Percentiles rank a stretch among this genome's conserved stretches.
These are phyloP conservation scores for Actinomortierella ambigua DNA, from an alignment of 371 early-diverging fungal genomes.

Conservation along the genomic window DNA sequence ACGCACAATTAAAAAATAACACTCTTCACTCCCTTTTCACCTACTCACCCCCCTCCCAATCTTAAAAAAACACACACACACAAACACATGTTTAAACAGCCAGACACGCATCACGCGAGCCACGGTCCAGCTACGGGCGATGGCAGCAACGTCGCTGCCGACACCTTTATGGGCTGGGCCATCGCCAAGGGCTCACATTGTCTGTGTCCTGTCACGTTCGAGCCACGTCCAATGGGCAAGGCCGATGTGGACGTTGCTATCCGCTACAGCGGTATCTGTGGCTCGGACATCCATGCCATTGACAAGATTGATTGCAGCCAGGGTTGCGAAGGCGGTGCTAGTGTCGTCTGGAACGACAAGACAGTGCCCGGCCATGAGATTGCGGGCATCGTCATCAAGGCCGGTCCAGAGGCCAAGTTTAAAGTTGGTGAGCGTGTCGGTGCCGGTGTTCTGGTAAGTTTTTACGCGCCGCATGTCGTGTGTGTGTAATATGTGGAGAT, in stretches of 20 bases:
- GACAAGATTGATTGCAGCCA: conserved; percentile 7
- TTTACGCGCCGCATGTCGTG: too few relatives aligned
- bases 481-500: too few relatives aligned
- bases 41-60: conserved; percentile 22
- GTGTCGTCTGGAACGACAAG: too few relatives aligned
- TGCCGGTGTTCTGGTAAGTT: conserved; percentile 10
- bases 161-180: conserved; percentile 11
- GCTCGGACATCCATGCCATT: conserved; percentile 27
- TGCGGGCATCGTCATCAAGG: conserved; percentile 18
- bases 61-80: background rate
- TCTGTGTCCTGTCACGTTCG: background rate
- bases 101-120: too few relatives aligned
- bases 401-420: conserved; percentile 1
- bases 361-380: conserved; percentile 43
- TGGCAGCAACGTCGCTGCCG: too few relatives aligned
- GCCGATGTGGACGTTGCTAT: conserved; percentile 65
- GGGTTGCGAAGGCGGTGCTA: conserved; percentile 27
- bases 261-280: conserved; percentile 60
- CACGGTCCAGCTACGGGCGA: too few relatives aligned
- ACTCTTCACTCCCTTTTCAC: background rate
- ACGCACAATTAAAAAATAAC: too few relatives aligned
- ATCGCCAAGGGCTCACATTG: background rate
- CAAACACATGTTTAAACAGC: background rate
- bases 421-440: conserved; percentile 21
- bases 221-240: conserved; percentile 47